Evolutionary conservation across 768 basidiomycete species (phyloP), one percentile per base, ranked within the genome.

Genomic region (Tylopilus cervinicoccineus): DNA sequence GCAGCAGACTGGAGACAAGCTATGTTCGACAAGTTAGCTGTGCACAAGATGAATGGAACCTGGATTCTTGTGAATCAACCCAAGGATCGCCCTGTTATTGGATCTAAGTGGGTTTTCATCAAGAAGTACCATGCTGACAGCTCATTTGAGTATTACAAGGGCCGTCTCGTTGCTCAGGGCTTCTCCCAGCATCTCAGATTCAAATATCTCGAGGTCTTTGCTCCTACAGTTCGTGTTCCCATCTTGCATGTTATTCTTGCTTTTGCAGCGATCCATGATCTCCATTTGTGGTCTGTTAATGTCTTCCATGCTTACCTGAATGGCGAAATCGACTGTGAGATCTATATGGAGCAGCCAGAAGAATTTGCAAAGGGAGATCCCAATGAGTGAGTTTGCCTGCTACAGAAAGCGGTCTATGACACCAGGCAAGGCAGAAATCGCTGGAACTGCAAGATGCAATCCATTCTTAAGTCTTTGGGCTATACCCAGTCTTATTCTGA

Each of bases 141-240:
- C 5, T 52, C 54, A 0, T 65, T 74, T 38, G 52, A 54, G 22
- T 54, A 64, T 2, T 70, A 69, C 61, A 74, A 75, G 57, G 72
- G 55, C 7, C 46, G 67, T 9, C 57, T 75, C 6, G 71, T 73
- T 9, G 67, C 22, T 2, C 37, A 39, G 24, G 19, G 24, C 16
- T 39, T n/a, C 11, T 20, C 9, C n/a, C 54, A 74, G 55, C 42
- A 40, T 11, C 60, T 58, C 14, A 68, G 72, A 3, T 47, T 66
- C 24, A 65, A 74, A 29, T 73, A 61, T 53, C 48, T 58, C 12
- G 57, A 70, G 36, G 69, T 70, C 1, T 71, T 60, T 45, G 58
- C 71, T 2, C 64, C 68, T 6, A 53, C n/a, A n/a, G 16, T 34
- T n/a, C 7, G 33, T n/a, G n/a, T 34, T 5, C 33, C 33, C 33